phyloP scores from a whole-genome alignment of 106 monocot genomes.

The Posidonia australis region DNA sequence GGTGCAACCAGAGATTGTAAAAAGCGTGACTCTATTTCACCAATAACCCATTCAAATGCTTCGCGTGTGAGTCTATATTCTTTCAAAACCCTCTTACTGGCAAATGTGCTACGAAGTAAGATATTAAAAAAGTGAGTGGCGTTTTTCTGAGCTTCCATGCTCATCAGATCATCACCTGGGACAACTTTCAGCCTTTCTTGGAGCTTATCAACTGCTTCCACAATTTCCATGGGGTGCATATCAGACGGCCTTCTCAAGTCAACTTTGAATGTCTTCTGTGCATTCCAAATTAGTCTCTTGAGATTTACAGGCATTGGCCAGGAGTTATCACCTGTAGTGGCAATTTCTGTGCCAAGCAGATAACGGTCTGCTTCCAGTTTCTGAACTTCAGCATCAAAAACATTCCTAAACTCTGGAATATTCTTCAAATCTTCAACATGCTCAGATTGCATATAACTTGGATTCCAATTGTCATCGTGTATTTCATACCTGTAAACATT shows the following conservation, averaged over 20 bases:
- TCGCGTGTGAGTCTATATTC: constrained; percentile 94
- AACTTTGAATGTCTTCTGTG: constrained; percentile 94
- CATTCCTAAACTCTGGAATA: constrained; percentile 82
- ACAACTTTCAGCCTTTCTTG: constrained; percentile 96
- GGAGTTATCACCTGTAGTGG: constrained; percentile 78
- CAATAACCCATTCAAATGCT: constrained; percentile 99
- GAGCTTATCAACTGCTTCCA: constrained; percentile 95
- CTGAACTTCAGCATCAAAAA: constrained; percentile 94
- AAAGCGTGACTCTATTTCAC: constrained; percentile 97
- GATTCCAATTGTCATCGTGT: constrained; percentile 79
- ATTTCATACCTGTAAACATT: constrained; percentile 75
- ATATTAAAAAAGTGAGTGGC: constrained; percentile 96
- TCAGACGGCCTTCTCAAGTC: constrained; percentile 88
- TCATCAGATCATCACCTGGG: constrained; percentile 89
- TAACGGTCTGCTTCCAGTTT: constrained; percentile 81
- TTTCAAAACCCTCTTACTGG: constrained; percentile 89
- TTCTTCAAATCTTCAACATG: constrained; percentile 95
- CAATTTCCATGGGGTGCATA: constrained; percentile 99
- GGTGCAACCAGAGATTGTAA: constrained; percentile 93
- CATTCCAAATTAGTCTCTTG: constrained; percentile 97
- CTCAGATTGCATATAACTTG: constrained; percentile 80
- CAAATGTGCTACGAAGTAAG: constrained; percentile 89
- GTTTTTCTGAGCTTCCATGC: constrained; percentile 99
- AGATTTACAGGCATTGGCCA: constrained; percentile 95
- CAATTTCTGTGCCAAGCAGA: constrained; percentile 85